phyloP scores from a whole-genome alignment of 225 moss, liverwort and hornwort genomes.

The Straminergon stramineum region DNA sequence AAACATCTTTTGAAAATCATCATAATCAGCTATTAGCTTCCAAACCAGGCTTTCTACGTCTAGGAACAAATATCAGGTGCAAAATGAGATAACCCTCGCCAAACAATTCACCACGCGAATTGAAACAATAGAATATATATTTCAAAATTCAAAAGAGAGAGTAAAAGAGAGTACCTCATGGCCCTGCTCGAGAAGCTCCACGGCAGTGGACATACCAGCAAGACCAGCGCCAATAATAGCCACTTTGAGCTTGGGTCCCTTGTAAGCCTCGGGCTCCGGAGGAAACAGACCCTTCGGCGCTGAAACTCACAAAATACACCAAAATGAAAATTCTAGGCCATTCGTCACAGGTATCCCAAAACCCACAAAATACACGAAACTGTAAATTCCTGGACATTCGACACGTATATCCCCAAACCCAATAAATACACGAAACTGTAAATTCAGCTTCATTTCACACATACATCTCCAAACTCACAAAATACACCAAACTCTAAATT shows the following conservation, averaged over 20 bases:
- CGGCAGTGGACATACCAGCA: slow-evolving; percentile 92
- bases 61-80: not conserved
- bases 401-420: not conserved
- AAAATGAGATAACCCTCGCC: not conserved
- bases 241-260: slow-evolving; percentile 80
- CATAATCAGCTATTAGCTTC: not conserved
- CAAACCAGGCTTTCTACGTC: not conserved
- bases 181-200: slow-evolving; percentile 96
- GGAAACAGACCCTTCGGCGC: slow-evolving; percentile 92
- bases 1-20: not conserved
- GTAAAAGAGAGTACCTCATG: slow-evolving; percentile 50
- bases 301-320: slow-evolving; percentile 5
- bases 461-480: not conserved
- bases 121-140: not conserved
- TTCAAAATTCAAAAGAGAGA: not conserved
- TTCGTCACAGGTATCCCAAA: not conserved
- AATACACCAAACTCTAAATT: not conserved
- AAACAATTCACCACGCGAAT: not conserved
- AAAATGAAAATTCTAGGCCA: not conserved
- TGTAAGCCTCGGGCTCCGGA: slow-evolving; percentile 75
- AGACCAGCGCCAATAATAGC: slow-evolving; percentile 86
- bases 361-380: not conserved
- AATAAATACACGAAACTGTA: not conserved
- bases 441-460: not conserved
- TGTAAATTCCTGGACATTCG: not conserved